phyloP scores from a whole-genome alignment of 129 eudicot genomes.

The Deinandra increscens region DNA sequence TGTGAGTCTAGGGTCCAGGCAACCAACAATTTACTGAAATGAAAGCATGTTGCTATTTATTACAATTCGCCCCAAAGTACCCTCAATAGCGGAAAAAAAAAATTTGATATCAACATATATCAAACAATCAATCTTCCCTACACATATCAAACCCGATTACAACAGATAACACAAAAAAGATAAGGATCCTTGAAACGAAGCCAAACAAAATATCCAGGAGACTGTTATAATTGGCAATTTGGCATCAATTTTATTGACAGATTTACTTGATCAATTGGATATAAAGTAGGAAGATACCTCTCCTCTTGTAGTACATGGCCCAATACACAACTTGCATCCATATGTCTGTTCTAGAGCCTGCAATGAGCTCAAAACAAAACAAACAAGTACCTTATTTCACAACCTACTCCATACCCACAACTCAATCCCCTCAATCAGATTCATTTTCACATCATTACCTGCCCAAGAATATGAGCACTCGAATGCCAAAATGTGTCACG shows the following conservation, averaged over 20 bases:
- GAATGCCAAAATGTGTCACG: conserved; percentile 97
- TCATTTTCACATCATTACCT: conserved; percentile 39
- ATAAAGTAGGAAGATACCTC: conserved; percentile 49
- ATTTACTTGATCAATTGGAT: neutral
- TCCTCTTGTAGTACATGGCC: conserved; percentile 93
- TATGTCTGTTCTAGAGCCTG: conserved; percentile 84
- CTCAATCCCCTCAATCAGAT: neutral
- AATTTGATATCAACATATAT: neutral
- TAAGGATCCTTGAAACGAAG: neutral
- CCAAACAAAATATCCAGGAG: neutral
- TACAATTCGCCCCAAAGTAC: neutral
- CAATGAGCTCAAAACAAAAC: conserved; percentile 20
- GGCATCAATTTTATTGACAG: neutral
- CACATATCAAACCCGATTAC: conserved; percentile 2
- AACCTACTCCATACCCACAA: neutral
- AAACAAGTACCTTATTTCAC: conserved; percentile 9
- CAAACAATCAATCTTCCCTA: conserved; percentile 11
- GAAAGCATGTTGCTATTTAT: neutral
- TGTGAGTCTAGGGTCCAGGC: too few relatives aligned
- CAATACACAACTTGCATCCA: conserved; percentile 91
- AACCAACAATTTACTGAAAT: neutral
- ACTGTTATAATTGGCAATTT: too few relatives aligned
- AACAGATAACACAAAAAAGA: neutral
- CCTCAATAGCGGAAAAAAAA: neutral
- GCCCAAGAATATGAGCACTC: conserved; percentile 94